These are phyloP conservation scores for Ormosia semicastrata DNA, from an alignment of 306 rosid genomes.

Conservation along the genomic window DNA sequence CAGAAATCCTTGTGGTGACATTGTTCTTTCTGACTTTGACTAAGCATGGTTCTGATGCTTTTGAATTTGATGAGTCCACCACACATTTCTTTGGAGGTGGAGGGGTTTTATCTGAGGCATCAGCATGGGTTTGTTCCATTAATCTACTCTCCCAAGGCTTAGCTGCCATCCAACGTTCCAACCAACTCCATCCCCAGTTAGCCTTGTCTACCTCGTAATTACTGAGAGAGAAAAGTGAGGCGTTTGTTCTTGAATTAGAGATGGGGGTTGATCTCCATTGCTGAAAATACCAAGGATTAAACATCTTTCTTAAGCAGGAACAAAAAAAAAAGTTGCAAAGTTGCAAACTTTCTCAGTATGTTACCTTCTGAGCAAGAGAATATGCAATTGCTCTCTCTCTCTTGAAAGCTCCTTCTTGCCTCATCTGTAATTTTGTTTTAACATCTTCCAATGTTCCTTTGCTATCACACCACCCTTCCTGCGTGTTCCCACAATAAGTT, in stretches of 20 bases:
- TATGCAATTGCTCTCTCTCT: conserved; percentile 97
- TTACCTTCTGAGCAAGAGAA: conserved; percentile 89
- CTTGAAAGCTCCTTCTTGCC: conserved; percentile 92
- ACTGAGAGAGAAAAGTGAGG: conserved; percentile 45
- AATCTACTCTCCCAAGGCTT: conserved; percentile 97
- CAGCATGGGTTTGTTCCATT: conserved; percentile 72
- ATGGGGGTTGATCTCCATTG: conserved; percentile 70
- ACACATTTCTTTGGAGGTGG: conserved; percentile 53
- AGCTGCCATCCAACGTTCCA: conserved; percentile 99
- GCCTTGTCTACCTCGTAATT: conserved; percentile 58
- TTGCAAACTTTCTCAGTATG: background rate
- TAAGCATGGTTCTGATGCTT: conserved; percentile 39
- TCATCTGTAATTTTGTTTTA: conserved; percentile 76
- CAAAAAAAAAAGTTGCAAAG: background rate
- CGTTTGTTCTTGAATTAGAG: conserved; percentile 38
- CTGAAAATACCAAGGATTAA: conserved; percentile 33
- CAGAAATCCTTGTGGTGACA: conserved; percentile 80
- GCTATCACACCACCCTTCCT: conserved; percentile 79
- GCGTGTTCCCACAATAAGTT: background rate
- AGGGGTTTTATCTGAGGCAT: conserved; percentile 46
- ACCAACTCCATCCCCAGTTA: conserved; percentile 96
- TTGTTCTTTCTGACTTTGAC: conserved; percentile 82
- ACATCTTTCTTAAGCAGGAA: background rate
- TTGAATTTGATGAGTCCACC: conserved; percentile 51
- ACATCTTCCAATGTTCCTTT: conserved; percentile 82